Evolutionary conservation across 129 eudicot genomes (phyloP).

Genomic region (Arctium minus): DNA sequence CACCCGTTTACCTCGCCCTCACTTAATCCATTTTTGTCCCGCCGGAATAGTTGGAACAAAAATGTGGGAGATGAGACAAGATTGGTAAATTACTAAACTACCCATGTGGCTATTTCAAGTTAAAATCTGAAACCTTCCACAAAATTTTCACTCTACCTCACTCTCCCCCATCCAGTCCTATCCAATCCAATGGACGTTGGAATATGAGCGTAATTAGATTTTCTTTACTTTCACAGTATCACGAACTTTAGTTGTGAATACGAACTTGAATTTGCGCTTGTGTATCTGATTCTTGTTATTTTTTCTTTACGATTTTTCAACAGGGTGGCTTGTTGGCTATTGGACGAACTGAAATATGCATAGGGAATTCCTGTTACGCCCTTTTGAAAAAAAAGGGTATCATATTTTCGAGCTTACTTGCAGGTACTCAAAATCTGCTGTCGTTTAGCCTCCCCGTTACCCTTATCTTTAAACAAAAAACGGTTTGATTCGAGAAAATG

Average conservation of each 20-base stretch:
- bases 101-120: not conserved
- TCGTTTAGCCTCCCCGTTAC: not conserved
- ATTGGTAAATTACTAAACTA: not conserved
- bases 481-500: slow-evolving; percentile 8
- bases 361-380: not conserved
- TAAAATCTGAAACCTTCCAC: not conserved
- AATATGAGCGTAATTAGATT: too few relatives aligned
- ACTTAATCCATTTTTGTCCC: not conserved
- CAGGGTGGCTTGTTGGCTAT: slow-evolving; percentile 1
- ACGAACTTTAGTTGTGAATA: not conserved
- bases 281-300: not conserved
- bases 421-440: not conserved
- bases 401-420: not conserved
- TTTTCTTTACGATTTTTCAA: not conserved
- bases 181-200: too few relatives aligned
- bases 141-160: not conserved
- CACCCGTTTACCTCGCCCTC: not conserved
- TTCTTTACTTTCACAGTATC: not conserved
- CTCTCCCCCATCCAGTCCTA: not conserved
- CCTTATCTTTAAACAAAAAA: not conserved
- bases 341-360: not conserved
- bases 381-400: not conserved
- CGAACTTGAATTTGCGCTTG: not conserved
- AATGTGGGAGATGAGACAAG: not conserved
- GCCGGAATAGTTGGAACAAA: too few relatives aligned